Evolutionary conservation across 2,329 filamentous ascomycete genomes (phyloP).

Genomic region (Penicillium vulpinum): DNA sequence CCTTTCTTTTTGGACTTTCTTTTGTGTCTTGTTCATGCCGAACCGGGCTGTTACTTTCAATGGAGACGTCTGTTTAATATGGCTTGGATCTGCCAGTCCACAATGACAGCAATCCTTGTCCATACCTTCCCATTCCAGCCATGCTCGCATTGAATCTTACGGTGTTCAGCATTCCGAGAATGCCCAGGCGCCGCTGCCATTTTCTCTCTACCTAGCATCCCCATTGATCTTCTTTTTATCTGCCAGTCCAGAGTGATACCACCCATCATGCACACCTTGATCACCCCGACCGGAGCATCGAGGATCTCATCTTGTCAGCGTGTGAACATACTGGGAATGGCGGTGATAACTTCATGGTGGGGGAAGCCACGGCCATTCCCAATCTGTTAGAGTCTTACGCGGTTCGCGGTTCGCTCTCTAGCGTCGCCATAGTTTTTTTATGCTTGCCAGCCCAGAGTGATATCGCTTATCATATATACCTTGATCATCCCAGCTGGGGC

Average conservation of each 20-base stretch:
- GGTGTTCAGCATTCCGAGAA: not conserved
- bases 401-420: no score
- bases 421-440: no score
- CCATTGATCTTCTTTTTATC: no score
- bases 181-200: not conserved
- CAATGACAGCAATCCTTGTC: not conserved
- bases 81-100: not conserved
- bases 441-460: no score
- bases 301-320: not conserved
- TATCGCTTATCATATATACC: no score
- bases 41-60: not conserved
- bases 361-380: no score
- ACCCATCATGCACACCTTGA: no score
- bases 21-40: not conserved
- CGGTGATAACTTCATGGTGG: no score
- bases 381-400: no score
- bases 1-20: slow-evolving; percentile 12
- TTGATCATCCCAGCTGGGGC: no score
- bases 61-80: not conserved
- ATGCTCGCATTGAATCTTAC: not conserved
- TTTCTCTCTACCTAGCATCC: not conserved
- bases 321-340: not conserved
- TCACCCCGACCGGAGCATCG: no score
- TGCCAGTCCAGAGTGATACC: no score
- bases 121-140: not conserved